Percentiles rank a stretch among this genome's conserved stretches.
Conservation (phyloP, 176 grass and related monocot species). For the Dendrocalamus sinicus region DNA sequence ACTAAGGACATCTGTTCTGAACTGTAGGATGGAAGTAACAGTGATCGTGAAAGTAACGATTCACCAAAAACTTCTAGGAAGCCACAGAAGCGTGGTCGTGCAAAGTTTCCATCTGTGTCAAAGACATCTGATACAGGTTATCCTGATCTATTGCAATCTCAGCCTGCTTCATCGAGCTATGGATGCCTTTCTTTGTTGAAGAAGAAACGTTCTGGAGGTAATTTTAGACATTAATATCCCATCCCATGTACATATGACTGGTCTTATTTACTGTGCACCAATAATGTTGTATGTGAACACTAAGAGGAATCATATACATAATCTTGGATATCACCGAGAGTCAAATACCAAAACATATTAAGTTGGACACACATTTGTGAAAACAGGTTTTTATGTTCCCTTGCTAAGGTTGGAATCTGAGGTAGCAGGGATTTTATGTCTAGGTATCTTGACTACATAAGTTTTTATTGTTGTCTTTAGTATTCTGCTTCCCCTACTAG, state of each 20-base stretch:
- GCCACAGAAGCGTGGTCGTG: constrained; percentile 75
- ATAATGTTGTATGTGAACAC: constrained; percentile 10
- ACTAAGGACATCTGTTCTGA: constrained; percentile 33
- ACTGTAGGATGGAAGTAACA: constrained; percentile 86
- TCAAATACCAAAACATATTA: background rate
- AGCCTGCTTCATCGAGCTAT: constrained; percentile 77
- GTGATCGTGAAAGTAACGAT: constrained; percentile 82
- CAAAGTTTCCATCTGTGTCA: constrained; percentile 67
- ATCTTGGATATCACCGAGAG: background rate
- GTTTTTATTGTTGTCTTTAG: background rate
- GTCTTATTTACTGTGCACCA: constrained; percentile 9
- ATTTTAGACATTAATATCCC: constrained; percentile 39
- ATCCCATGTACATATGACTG: constrained; percentile 14
- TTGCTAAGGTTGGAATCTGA: background rate
- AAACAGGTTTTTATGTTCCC: constrained; percentile 19
- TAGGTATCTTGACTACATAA: background rate
- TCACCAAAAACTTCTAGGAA: constrained; percentile 67
- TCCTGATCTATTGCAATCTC: constrained; percentile 78
- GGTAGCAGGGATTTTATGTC: background rate
- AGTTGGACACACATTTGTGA: background rate
- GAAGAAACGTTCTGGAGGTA: constrained; percentile 90
- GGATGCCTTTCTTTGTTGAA: constrained; percentile 90
- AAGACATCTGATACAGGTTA: constrained; percentile 67
- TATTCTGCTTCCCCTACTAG: background rate
- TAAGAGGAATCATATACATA: constrained; percentile 14